These are phyloP conservation scores for Auxenochlorella protothecoides DNA, from an alignment of 139 green algal genomes.

Conservation along the genomic window DNA sequence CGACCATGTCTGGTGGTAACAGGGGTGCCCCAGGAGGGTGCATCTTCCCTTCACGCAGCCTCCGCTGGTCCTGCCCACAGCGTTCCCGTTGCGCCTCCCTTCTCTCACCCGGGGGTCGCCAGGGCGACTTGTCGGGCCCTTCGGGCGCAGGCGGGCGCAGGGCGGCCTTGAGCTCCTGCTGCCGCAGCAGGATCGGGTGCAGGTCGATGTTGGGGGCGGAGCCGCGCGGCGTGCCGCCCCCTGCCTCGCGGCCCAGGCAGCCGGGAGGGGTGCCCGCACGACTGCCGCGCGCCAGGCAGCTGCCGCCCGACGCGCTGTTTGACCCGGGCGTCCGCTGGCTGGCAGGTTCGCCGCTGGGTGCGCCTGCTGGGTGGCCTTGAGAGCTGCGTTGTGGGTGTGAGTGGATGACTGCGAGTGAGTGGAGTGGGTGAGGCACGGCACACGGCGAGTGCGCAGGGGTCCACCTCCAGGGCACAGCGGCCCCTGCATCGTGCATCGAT, in stretches of 20 bases:
- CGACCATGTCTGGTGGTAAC: no score
- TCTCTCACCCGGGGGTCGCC: conserved; percentile 21
- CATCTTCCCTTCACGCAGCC: no score
- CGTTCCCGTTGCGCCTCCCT: no score
- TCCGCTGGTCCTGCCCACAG: no score
- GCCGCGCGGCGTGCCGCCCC: neutral
- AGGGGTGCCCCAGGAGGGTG: no score
- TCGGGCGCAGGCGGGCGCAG: conserved; percentile 4
- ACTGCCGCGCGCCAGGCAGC: neutral
- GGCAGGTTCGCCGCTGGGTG: no score
- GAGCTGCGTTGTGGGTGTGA: no score
- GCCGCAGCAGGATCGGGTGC: conserved; percentile 10
- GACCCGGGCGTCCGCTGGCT: no score
- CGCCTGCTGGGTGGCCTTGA: no score
- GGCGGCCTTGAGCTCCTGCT: conserved; percentile 24
- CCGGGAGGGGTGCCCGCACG: neutral
- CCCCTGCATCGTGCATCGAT: no score
- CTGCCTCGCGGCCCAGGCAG: conserved; percentile 1
- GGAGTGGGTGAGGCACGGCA: conserved; percentile 1
- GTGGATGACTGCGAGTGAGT: neutral
- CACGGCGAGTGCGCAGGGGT: no score
- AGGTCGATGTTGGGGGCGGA: neutral
- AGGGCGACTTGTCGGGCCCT: conserved; percentile 12
- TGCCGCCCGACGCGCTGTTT: neutral
- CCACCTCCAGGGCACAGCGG: no score